Percentiles rank a stretch among this genome's conserved stretches.
Conservation (phyloP, 176 grass and related monocot genomes). For the Aegilops longissima region DNA sequence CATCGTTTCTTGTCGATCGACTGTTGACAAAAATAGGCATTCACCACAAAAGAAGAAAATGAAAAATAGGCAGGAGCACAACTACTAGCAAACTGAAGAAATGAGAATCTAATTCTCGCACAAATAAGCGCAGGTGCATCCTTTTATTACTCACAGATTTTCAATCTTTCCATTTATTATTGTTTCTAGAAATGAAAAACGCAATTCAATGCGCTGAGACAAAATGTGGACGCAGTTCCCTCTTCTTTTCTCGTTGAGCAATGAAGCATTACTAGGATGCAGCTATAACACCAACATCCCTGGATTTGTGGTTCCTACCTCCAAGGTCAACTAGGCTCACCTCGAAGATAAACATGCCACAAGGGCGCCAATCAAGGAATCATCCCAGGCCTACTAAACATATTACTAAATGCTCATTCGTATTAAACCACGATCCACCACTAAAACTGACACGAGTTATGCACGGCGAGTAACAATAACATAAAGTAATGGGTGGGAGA, state of each 20-base stretch:
- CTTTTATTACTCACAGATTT: neutral
- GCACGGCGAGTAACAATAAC: neutral
- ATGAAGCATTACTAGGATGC: neutral
- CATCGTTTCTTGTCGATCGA: constrained; percentile 88
- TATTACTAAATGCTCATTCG: neutral
- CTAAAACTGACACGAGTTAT: neutral
- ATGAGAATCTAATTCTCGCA: neutral
- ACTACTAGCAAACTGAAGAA: constrained; percentile 2
- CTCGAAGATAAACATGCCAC: neutral
- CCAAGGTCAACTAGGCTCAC: neutral
- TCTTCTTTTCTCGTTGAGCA: neutral
- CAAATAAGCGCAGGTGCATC: neutral
- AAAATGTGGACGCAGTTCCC: neutral
- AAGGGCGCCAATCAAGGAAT: neutral
- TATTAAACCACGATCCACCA: neutral
- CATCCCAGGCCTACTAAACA: neutral
- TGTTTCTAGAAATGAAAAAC: neutral
- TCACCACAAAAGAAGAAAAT: neutral
- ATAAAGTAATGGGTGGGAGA: neutral
- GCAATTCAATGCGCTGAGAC: neutral
- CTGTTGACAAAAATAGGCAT: constrained; percentile 35
- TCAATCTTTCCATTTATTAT: neutral
- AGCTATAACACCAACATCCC: neutral
- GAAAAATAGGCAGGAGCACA: neutral
- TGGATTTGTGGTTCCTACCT: neutral